Base-by-base conservation (phyloP, 768 basidiomycete genomes). In the Tylopilus felleus region DNA sequence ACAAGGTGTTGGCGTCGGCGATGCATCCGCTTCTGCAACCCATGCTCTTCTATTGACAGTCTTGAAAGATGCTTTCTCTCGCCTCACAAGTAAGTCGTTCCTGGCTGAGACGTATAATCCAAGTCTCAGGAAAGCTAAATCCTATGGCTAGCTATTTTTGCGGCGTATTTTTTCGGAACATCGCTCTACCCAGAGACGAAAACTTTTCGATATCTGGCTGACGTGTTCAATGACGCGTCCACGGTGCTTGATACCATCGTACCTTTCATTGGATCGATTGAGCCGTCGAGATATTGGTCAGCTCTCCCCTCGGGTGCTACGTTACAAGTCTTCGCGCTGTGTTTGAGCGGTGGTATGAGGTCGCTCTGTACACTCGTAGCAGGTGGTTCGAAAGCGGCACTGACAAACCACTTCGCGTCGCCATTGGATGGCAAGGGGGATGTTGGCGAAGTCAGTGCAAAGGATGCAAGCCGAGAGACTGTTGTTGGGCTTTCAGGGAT, bases 391-490 rank as follows among this genome's bases (percentile, higher is more conserved):
- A 88, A 86, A 64, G 80, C 85, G 2, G 84, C 86, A 3, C 76
- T 89, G 17, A 80, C 84, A 0, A 69, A 85, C 49, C 86, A 88
- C 61, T 85, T 88, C 59, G 80, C 84, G 1, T 78, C 76, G 5
- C 78, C 83, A 2, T 48, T 73, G 14, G 63, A 55, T 10, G 78
- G 79, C 0, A 74, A 74, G 39, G 85, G 85, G 5, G 86, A 88
- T 58, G 73, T 88, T 13, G 85, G 86, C 1, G 86, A 88, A 59
- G 71, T 88, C 39, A 86, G 82, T 53, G 86, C 85, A 1, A 89
- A 89, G 62, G 85, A 85, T 55, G 77, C 82, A 0, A 87, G 85
- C 65, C 84, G 84, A 56, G 85, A 88, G 67, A 88, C 86, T 0
- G 80, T 87, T 0, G 70, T 89, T 3, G 82, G 82, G 1, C 77